Evolutionary conservation across 495 filamentous ascomycete genomes (phyloP).

Genomic region (Aspergillus kassunensis): DNA sequence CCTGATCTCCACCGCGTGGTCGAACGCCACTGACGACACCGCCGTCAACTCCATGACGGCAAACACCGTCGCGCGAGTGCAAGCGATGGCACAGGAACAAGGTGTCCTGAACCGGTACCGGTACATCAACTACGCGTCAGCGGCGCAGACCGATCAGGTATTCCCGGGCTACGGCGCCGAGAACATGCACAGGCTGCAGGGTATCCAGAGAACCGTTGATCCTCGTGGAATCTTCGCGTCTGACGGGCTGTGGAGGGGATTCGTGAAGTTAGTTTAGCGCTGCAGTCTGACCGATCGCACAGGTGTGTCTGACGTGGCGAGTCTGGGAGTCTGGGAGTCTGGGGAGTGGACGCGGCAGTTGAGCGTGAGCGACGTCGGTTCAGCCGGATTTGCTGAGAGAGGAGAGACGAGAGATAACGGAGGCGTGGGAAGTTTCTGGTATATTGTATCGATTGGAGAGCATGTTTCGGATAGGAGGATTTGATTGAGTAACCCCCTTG

Average conservation of each 20-base stretch:
- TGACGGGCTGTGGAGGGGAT: conserved; percentile 13
- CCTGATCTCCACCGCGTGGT: background rate
- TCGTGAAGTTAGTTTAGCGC: conserved; percentile 12
- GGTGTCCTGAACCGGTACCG: conserved; percentile 15
- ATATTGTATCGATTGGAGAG: no score
- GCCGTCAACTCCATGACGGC: background rate
- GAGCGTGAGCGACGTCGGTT: no score
- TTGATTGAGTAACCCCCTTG: no score
- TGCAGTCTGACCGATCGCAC: no score
- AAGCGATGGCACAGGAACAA: conserved; percentile 1
- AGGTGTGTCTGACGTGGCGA: no score
- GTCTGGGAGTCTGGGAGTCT: no score
- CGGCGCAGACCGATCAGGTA: background rate
- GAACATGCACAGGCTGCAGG: background rate
- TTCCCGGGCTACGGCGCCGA: conserved; percentile 14
- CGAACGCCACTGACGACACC: background rate
- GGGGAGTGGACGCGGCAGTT: no score
- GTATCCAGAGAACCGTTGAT: conserved; percentile 8
- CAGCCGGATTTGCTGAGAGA: no score
- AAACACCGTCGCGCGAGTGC: background rate
- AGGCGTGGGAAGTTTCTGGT: no score
- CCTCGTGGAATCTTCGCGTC: conserved; percentile 14
- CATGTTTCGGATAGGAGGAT: no score
- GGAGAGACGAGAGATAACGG: no score
- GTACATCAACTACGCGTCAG: conserved; percentile 21